Evolutionary conservation across 2,329 filamentous ascomycete genomes (phyloP).

Genomic region (Cladorrhinum sp.): DNA sequence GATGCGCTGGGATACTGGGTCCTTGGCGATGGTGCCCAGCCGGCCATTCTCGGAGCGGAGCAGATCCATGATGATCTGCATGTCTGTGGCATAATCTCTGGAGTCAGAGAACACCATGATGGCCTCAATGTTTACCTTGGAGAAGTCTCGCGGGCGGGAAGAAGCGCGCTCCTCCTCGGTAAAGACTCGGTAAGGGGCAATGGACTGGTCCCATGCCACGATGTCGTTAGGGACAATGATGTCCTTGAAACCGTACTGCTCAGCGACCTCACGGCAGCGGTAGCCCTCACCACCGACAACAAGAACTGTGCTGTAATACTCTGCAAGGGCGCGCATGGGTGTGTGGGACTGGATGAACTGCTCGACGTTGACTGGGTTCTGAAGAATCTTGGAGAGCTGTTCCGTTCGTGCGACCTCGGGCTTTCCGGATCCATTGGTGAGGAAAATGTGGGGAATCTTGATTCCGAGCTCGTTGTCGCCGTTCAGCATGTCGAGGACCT

Average conservation of each 20-base stretch:
- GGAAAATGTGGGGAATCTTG: slow-evolving; percentile 72
- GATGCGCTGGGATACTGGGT: slow-evolving; percentile 63
- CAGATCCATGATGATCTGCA: slow-evolving; percentile 74
- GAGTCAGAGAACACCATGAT: slow-evolving; percentile 74
- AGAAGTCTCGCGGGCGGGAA: slow-evolving; percentile 68
- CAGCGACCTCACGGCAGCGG: slow-evolving; percentile 69
- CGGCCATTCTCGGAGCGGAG: slow-evolving; percentile 66
- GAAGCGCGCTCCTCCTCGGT: slow-evolving; percentile 64
- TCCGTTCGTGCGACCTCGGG: slow-evolving; percentile 62
- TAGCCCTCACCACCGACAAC: slow-evolving; percentile 74
- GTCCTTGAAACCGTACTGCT: slow-evolving; percentile 71
- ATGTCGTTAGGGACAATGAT: slow-evolving; percentile 73
- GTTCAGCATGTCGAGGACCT: slow-evolving; percentile 67
- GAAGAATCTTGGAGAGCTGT: slow-evolving; percentile 65
- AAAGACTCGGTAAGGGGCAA: slow-evolving; percentile 67
- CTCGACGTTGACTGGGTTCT: slow-evolving; percentile 62
- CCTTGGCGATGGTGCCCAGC: slow-evolving; percentile 61
- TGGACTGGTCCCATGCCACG: slow-evolving; percentile 64
- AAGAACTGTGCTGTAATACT: slow-evolving; percentile 74
- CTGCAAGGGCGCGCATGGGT: slow-evolving; percentile 70
- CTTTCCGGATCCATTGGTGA: slow-evolving; percentile 74
- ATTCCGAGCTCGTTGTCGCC: slow-evolving; percentile 75
- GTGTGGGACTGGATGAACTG: slow-evolving; percentile 78
- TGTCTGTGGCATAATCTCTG: slow-evolving; percentile 70
- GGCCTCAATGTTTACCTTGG: slow-evolving; percentile 67